These are phyloP conservation scores for Tetrahymena malaccensis DNA, from an alignment of 73 alveolate genomes.

Conservation along the genomic window DNA sequence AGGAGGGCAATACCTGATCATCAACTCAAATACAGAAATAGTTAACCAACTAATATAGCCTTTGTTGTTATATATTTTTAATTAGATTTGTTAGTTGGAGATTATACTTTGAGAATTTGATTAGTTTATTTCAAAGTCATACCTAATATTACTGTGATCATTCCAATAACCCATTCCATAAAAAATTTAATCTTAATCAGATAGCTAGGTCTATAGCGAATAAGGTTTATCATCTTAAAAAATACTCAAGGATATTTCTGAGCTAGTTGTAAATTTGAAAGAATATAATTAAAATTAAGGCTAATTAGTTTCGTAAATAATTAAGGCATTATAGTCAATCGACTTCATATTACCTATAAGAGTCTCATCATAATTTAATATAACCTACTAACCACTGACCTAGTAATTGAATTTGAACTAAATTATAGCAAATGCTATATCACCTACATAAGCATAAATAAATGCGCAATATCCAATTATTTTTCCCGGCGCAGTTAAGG, in stretches of 20 bases:
- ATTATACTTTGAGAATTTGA: not conserved
- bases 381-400: not conserved
- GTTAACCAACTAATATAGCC: not conserved
- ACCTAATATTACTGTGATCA: not conserved
- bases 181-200: not conserved
- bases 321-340: not conserved
- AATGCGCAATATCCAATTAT: not conserved
- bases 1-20: not conserved
- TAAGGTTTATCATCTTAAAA: not conserved
- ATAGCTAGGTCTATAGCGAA: not conserved
- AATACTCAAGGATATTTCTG: not conserved
- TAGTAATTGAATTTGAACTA: not conserved
- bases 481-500: not conserved
- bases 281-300: not conserved
- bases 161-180: not conserved
- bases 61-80: not conserved
- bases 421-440: not conserved
- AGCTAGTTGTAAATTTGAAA: not conserved
- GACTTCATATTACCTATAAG: not conserved
- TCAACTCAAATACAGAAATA: not conserved
- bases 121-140: not conserved
- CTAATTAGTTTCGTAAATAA: not conserved
- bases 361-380: not conserved
- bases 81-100: not conserved
- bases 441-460: not conserved